A percentile compares a stretch with the other conserved stretches of the same genome.
Evolutionary conservation across 1,284 basidiomycete species (phyloP).

Genomic region (Sporisorium graminicola): DNA sequence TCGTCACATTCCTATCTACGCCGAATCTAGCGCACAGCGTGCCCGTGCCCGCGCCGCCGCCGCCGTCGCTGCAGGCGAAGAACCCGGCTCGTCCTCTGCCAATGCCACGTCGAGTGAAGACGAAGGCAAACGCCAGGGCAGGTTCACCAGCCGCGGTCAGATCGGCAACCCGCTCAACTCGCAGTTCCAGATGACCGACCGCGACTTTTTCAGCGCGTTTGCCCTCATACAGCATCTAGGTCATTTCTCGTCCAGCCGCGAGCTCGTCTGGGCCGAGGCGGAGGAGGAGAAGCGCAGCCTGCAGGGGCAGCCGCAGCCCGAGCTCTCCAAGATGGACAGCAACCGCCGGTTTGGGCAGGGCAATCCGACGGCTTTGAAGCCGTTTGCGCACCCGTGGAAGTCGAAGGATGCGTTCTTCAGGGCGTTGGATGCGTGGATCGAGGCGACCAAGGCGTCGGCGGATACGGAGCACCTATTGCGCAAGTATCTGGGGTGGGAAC

Average conservation of each 20-base stretch:
- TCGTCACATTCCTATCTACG: conserved; percentile 46
- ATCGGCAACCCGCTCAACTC: conserved; percentile 55
- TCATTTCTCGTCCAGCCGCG: conserved; percentile 31
- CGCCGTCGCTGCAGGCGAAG: not conserved
- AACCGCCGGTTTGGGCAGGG: conserved; percentile 32
- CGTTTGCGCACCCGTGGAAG: conserved; percentile 53
- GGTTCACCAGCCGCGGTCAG: conserved; percentile 47
- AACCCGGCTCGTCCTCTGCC: conserved; percentile 14
- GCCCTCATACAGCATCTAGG: conserved; percentile 29
- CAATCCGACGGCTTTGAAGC: conserved; percentile 35
- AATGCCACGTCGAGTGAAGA: conserved; percentile 35
- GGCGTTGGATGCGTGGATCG: conserved; percentile 44
- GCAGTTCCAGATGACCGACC: conserved; percentile 37
- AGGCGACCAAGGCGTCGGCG: conserved; percentile 21
- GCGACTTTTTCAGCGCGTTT: conserved; percentile 37
- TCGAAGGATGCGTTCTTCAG: conserved; percentile 42
- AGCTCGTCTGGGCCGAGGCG: conserved; percentile 58
- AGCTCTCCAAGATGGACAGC: conserved; percentile 21
- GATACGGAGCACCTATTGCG: conserved; percentile 41
- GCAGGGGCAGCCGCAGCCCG: conserved; percentile 17
- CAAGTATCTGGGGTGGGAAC: conserved; percentile 51
- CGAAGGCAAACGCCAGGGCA: conserved; percentile 33
- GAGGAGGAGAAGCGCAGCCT: conserved; percentile 53
- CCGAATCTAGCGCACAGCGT: conserved; percentile 48
- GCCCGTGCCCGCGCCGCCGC: conserved; percentile 21